Evolutionary conservation across 306 rosid species (phyloP), one percentile per base, ranked within the genome.

Genomic region (Dryas alaskensis): DNA sequence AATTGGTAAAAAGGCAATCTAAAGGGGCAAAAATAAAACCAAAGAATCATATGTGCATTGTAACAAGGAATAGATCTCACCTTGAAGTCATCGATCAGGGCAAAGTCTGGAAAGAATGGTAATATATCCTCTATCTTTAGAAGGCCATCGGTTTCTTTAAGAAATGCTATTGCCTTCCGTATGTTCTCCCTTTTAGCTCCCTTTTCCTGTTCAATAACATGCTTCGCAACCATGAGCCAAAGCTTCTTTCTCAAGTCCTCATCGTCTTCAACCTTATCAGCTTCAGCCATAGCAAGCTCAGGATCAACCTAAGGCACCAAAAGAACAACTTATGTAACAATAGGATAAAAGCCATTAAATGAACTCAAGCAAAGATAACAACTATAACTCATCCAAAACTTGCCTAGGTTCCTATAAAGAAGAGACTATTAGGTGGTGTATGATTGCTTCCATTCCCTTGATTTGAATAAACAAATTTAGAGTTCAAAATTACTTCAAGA

Each of bases 261-360:
- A 77, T 92, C 98, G 51, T 94, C 99, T 82, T 94, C 99, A 72
- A 94, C 99, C 77, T 89, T 92, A 77, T 94, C 99, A 79, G 99
- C 99, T 84, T 92, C 99, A 61, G 99, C 99, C 99, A 94, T 94
- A 59, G 99, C 99, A 79, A 94, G 92, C 85, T 94, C 98, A 71
- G 95, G 85, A 82, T 94, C 99, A 87, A 94, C 92, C 98, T 94
- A 75, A 62, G 19, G 47, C 74, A 66, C 67, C 86, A 85, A 46
- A 83, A 64, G 65, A 45, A 46, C 42, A 73, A 62, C 42, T 46
- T 67, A 66, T 73, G 50, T 17, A 45, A 76, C 68, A 72, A 48
- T 31, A 47, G 37, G 53, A 58, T 43, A 46, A 70, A 66, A 61
- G 39, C 16, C 53, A 45, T 27, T 46, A 37, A 49, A 67, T 49